Base-by-base conservation (phyloP, 2,329 filamentous ascomycete species). In the Fonsecaea erecta region DNA sequence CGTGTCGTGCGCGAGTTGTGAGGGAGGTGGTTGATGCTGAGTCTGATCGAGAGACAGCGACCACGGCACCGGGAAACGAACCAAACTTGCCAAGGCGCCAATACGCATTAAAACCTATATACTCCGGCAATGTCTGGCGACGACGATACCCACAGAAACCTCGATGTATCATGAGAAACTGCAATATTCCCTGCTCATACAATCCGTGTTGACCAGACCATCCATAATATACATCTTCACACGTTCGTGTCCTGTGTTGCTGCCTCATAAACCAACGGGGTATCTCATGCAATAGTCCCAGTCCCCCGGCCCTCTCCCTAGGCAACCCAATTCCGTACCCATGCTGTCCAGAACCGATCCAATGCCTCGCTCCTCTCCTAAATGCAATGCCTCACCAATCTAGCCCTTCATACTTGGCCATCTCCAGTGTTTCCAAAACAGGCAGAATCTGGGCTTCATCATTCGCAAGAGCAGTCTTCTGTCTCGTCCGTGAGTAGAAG, bases 401-500 rank as follows among this genome's bases (percentile, higher is more conserved):
- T 67, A 80, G 69, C 1, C 56, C 73, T 30, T 71, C 72, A 51
- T 77, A 74, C 7, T 73, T 73, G 34, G 70, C 73, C 46, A 73
- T 72, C 68, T 78, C 75, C 63, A 82, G 70, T 7, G 75, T 48
- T 21, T 74, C 73, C 35, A 78, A 68, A 1, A 79, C 74, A 46
- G 80, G 78, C 26, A 70, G 73, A 62, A 81, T 64, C 16, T 74
- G 70, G 11, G 75, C 75, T 69, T 71, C 74, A 2, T 74, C 75
- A 71, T 78, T 76, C 24, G 71, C 75, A 73, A 77, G 75, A 68
- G 75, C 70, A 21, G 78, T 73, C 54, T 70, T 67, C 63, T 77
- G 74, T 63, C 78, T 75, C 3, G 75, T 79, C 43, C 79, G 71
- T 3, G 77, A 76, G 78, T 96, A 98, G 71, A 96, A 98, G 0